Conservation (phyloP, 2,329 filamentous ascomycete genomes). For the Aspergillus sp. region DNA sequence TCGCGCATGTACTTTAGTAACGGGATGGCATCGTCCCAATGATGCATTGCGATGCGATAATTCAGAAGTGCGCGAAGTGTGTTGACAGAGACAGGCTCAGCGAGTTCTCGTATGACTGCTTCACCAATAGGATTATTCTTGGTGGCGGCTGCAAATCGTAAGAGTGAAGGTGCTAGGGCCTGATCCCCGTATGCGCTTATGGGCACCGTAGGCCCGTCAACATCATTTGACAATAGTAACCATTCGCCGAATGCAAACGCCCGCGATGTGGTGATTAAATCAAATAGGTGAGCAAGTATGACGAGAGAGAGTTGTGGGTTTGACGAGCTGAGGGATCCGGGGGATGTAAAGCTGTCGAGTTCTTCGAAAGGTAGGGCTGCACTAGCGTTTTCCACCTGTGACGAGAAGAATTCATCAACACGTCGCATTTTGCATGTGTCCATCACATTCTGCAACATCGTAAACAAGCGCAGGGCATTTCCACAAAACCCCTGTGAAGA, state of each 20-base stretch:
- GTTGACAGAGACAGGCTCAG: slow-evolving; percentile 34
- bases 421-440: slow-evolving; percentile 37
- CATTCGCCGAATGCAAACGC: slow-evolving; percentile 53
- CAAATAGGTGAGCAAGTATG: slow-evolving; percentile 52
- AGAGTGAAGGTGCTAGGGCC: slow-evolving; percentile 52
- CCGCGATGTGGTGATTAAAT: slow-evolving; percentile 48
- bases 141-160: slow-evolving; percentile 55
- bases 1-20: slow-evolving; percentile 36
- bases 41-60: slow-evolving; percentile 30
- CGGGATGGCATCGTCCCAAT: slow-evolving; percentile 35
- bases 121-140: slow-evolving; percentile 40
- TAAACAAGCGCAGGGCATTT: slow-evolving; percentile 30
- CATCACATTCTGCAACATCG: slow-evolving; percentile 33
- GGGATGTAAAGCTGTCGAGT: slow-evolving; percentile 14
- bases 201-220: slow-evolving; percentile 56
- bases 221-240: slow-evolving; percentile 52
- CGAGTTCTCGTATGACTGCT: slow-evolving; percentile 28
- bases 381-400: slow-evolving; percentile 18
- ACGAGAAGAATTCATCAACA: slow-evolving; percentile 34
- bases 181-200: slow-evolving; percentile 46
- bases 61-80: slow-evolving; percentile 38
- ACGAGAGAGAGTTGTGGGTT: slow-evolving; percentile 44
- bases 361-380: slow-evolving; percentile 20
- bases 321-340: slow-evolving; percentile 27
- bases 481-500: slow-evolving; percentile 24